Base-by-base conservation (phyloP, 345 rosid species). In the Cardamine occulta region DNA sequence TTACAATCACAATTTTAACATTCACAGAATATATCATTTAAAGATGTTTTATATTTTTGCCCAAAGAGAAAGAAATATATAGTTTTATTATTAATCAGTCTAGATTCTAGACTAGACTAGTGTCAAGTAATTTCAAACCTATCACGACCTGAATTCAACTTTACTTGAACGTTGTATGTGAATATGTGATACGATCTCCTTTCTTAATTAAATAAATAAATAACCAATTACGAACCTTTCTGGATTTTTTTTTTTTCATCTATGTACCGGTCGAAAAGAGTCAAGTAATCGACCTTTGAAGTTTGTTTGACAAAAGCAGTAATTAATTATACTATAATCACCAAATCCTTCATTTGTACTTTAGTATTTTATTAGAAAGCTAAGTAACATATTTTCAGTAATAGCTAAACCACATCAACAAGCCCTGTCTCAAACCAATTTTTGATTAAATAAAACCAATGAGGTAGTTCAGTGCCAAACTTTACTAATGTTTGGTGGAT, bases 381-480 rank as follows among this genome's bases (percentile, higher is more conserved):
- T 39, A 39, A 58, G 59, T 65, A 58, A 19, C 53, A 14, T 60
- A 48, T 3, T 8, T 17, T 45, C 24, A 49, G 64, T 32, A 32
- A 67, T 67, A 67, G 49, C 61, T 35, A 18, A 75, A 49, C 54
- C 57, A 59, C 63, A 60, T 60, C 68, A 29, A 37, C 29, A 69
- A 12, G 68, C 49, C 68, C 21, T 57, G 53, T 39, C 67, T 24
- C 42, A 35, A 47, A 35, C 60, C 18, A 31, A 9, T 10, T 60
- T 52, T 35, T 10, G 34, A 14, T 42, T 56, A 3, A 66, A 24
- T 19, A 35, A 35, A 24, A 62, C 15, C 8, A 40, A 26, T 31
- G 47, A 67, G 24, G 24, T 21, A 19, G 32, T 5, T 67, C 8
- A 39, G 11, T 8, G 15, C 61, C 61, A 67, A 53, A 55, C 45